Conservation (phyloP, 192 early-diverging fungal species). For the Backusella parvicylindrica region DNA sequence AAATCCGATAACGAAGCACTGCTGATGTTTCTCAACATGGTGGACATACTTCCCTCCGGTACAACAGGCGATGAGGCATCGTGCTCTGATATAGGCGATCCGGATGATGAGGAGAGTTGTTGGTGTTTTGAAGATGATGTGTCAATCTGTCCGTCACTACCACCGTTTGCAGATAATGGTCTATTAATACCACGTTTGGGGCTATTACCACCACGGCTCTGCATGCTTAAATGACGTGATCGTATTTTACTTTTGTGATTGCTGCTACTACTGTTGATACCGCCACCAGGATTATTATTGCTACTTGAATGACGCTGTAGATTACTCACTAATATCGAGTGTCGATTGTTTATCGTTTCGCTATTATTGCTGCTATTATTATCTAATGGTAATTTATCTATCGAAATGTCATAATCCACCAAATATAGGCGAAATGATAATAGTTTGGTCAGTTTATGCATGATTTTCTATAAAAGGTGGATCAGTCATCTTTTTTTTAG, state of each 20-base stretch:
- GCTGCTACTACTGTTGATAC: neutral
- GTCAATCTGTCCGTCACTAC: slow-evolving; percentile 19
- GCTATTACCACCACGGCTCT: slow-evolving; percentile 15
- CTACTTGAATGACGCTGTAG: neutral
- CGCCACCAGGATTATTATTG: neutral
- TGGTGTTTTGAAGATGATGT: neutral
- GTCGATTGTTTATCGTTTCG: slow-evolving; percentile 13
- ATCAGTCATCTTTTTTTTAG: neutral
- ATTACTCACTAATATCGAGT: slow-evolving; percentile 10
- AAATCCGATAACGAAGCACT: slow-evolving; percentile 2
- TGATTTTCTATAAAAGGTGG: slow-evolving; percentile 49
- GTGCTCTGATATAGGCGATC: neutral
- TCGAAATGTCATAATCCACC: slow-evolving; percentile 53
- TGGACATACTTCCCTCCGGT: slow-evolving; percentile 9
- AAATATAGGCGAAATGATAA: slow-evolving; percentile 54
- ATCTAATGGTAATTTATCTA: neutral
- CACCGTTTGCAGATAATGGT: slow-evolving; percentile 17
- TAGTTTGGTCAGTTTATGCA: slow-evolving; percentile 58
- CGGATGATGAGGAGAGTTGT: neutral
- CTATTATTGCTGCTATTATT: neutral
- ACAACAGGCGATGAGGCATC: neutral
- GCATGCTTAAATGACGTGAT: slow-evolving; percentile 35
- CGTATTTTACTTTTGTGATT: slow-evolving; percentile 17
- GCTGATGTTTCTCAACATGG: neutral
- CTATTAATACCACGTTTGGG: slow-evolving; percentile 7